A percentile compares a stretch with the other conserved stretches of the same genome.
Evolutionary conservation across 768 basidiomycete genomes (phyloP).

Genomic region (Boletus sensibilis): DNA sequence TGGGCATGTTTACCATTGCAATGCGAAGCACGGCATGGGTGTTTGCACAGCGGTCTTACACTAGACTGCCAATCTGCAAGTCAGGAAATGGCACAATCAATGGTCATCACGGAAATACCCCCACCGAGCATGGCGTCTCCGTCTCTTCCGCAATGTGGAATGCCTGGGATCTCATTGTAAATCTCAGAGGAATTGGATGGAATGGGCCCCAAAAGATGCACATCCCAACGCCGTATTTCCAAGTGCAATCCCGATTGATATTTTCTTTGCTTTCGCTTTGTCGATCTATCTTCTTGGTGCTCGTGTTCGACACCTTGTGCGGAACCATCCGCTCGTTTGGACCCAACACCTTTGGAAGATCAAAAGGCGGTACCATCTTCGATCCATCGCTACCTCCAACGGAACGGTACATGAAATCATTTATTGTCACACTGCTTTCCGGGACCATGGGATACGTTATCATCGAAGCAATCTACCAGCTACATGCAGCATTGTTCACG

Average conservation of each 20-base stretch:
- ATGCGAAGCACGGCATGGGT: conserved; percentile 28
- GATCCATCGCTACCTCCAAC: conserved; percentile 33
- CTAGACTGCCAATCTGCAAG: conserved; percentile 11
- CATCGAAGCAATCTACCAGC: conserved; percentile 44
- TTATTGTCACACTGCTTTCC: conserved; percentile 40
- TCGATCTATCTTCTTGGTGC: conserved; percentile 2
- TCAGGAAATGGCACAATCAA: not conserved
- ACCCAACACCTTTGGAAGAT: conserved; percentile 39
- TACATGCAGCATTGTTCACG: conserved; percentile 44
- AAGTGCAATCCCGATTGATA: conserved; percentile 16
- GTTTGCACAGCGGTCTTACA: conserved; percentile 12
- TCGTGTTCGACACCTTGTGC: conserved; percentile 6
- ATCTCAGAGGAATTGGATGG: conserved; percentile 32
- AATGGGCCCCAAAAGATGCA: conserved; percentile 10
- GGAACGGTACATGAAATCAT: conserved; percentile 42
- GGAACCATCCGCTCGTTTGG: conserved; percentile 26
- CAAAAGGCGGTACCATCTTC: conserved; percentile 38
- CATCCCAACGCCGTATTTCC: conserved; percentile 14
- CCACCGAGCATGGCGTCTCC: not conserved
- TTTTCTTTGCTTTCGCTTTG: conserved; percentile 19
- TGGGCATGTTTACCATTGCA: conserved; percentile 23
- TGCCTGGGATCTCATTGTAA: conserved; percentile 26
- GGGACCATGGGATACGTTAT: conserved; percentile 46
- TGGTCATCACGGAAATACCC: not conserved
- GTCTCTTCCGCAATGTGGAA: conserved; percentile 25